A percentile compares a stretch with the other conserved stretches of the same genome.
Evolutionary conservation across 139 green algal genomes (phyloP).

Genomic region (Chlorella ohadii): DNA sequence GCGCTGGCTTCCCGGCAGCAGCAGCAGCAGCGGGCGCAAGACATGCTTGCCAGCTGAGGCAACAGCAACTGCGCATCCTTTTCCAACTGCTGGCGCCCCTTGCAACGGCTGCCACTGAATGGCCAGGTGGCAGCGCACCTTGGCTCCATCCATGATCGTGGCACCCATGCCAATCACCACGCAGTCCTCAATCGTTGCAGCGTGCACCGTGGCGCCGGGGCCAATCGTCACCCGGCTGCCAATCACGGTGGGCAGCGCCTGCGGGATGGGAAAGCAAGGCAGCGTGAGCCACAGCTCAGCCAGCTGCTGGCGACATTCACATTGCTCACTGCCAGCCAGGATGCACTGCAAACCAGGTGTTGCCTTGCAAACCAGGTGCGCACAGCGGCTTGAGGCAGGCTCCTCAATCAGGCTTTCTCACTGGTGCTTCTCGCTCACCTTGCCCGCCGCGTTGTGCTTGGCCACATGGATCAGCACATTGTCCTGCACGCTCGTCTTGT

Average conservation of each 20-base stretch:
- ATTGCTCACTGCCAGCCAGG: no score
- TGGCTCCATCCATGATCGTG: slow-evolving; percentile 87
- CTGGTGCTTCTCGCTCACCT: background rate
- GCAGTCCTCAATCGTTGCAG: slow-evolving; percentile 86
- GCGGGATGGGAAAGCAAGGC: background rate
- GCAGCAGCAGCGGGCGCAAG: no score
- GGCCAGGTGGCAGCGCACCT: slow-evolving; percentile 47
- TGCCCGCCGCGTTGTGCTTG: slow-evolving; percentile 65
- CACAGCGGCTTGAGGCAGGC: no score
- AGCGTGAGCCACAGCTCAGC: no score
- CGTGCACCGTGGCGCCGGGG: slow-evolving; percentile 85
- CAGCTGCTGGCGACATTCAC: no score
- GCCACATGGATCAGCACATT: slow-evolving; percentile 91
- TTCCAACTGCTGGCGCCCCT: no score
- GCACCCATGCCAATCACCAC: slow-evolving; percentile 93
- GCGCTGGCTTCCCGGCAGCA: no score
- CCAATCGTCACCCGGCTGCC: slow-evolving; percentile 78
- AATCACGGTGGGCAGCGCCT: slow-evolving; percentile 73
- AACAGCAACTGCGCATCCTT: no score
- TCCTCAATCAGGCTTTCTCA: no score
- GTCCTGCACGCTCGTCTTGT: slow-evolving; percentile 92
- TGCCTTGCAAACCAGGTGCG: no score
- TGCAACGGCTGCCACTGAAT: background rate
- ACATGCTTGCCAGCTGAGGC: no score
- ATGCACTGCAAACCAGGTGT: no score